Percentiles rank a stretch among this genome's conserved stretches.
Conservation (phyloP, 177 flowering plant species). For the Telopea speciosissima region DNA sequence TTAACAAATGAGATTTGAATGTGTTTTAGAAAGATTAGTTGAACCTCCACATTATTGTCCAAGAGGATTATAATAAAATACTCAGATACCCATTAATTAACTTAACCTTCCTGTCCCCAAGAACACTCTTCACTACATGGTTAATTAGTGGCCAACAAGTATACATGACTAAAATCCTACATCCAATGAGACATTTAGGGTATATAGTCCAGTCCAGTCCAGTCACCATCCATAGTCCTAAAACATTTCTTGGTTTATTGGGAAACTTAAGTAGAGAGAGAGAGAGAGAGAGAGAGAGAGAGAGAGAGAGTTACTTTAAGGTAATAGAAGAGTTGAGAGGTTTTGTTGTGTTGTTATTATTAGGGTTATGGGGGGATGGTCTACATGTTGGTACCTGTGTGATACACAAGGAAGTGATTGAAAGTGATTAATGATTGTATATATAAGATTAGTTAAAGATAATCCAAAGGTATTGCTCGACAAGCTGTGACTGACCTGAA, state of each 20-base stretch:
- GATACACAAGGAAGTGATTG: slow-evolving; percentile 31
- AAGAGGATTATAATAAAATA: slow-evolving; percentile 13
- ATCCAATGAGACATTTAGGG: slow-evolving; percentile 3
- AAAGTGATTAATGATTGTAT: slow-evolving; percentile 27
- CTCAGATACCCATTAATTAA: slow-evolving; percentile 18
- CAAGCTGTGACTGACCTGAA: slow-evolving; percentile 36
- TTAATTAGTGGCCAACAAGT: slow-evolving; percentile 64
- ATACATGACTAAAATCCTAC: slow-evolving; percentile 27
- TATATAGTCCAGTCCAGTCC: too few species aligned
- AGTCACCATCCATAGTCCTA: slow-evolving; percentile 18
- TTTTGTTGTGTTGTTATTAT: slow-evolving; percentile 25
- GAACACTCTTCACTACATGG: slow-evolving; percentile 18
- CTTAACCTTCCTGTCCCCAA: slow-evolving; percentile 35
- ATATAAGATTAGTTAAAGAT: slow-evolving; percentile 22
- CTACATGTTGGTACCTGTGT: slow-evolving; percentile 44
- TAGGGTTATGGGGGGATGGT: slow-evolving; percentile 21
- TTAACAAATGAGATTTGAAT: not conserved
- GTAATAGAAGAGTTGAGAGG: not conserved
- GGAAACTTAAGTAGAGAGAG: not conserved
- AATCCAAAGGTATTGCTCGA: slow-evolving; percentile 35
- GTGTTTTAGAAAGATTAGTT: slow-evolving; percentile 27
- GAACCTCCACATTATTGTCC: slow-evolving; percentile 34
- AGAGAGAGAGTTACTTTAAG: slow-evolving; percentile 3
- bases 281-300: too few species aligned
- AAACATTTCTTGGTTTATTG: not conserved